Conservation (phyloP, 129 eudicot species). For the Lonicera japonica region DNA sequence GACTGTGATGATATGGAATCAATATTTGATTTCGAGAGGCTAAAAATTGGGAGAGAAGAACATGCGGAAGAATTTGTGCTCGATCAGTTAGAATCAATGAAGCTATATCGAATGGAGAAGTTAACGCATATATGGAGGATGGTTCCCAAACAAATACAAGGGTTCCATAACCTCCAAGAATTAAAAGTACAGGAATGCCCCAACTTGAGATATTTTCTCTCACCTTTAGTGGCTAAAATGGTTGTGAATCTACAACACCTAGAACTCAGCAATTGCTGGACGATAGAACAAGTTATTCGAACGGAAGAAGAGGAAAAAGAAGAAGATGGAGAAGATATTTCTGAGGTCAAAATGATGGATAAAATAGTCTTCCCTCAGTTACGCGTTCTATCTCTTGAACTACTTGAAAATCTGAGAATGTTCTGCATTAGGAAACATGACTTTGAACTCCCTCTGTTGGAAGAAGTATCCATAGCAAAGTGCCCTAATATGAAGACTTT, state of each 20-base stretch:
- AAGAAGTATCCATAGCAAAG: background rate
- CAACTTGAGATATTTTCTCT: background rate
- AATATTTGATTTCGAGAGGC: background rate
- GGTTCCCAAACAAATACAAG: background rate
- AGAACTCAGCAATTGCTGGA: background rate
- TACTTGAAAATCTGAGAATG: background rate
- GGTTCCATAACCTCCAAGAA: background rate
- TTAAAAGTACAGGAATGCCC: background rate
- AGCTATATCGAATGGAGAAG: background rate
- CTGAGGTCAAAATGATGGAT: background rate
- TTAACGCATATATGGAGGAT: background rate
- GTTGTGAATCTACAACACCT: background rate
- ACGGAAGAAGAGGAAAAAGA: no score
- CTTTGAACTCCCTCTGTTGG: background rate
- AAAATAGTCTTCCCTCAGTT: background rate
- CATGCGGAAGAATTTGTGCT: background rate
- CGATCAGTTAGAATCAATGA: background rate
- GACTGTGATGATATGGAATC: background rate
- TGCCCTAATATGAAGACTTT: background rate
- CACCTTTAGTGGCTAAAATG: background rate
- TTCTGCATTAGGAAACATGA: background rate
- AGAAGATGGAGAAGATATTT: background rate
- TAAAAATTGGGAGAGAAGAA: background rate
- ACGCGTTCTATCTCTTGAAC: background rate
- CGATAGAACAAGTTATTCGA: background rate